Evolutionary conservation across 129 eudicot species (phyloP).

Genomic region (Gnaphalium uliginosum): DNA sequence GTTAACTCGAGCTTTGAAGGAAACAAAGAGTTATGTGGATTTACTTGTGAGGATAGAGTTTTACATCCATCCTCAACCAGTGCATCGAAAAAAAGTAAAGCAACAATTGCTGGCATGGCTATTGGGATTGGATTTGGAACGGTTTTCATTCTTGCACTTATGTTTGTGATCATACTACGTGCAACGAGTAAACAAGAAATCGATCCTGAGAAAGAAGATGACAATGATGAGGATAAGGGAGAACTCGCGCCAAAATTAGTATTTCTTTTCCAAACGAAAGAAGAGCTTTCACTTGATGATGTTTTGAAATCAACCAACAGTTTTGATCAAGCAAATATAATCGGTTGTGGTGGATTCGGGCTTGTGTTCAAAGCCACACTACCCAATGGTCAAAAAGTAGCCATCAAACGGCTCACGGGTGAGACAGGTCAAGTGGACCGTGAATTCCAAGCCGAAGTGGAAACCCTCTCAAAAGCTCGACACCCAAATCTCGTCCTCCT

Average conservation of each 20-base stretch:
- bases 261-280: conserved; percentile 7
- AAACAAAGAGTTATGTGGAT: conserved; percentile 7
- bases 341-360: conserved; percentile 18
- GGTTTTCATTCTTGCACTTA: conserved; percentile 10
- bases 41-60: background rate
- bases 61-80: background rate
- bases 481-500: conserved; percentile 17
- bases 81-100: conserved; percentile 7
- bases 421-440: conserved; percentile 19
- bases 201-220: conserved; percentile 12
- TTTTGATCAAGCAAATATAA: conserved; percentile 21
- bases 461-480: conserved; percentile 14
- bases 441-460: conserved; percentile 21
- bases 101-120: conserved; percentile 6
- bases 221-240: background rate
- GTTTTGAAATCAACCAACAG: conserved; percentile 17
- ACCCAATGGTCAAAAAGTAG: conserved; percentile 16
- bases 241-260: background rate
- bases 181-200: conserved; percentile 14
- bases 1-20: conserved; percentile 14
- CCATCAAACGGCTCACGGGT: conserved; percentile 14
- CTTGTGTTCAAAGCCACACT: conserved; percentile 20
- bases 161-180: conserved; percentile 20
- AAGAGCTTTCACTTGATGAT: conserved; percentile 9
- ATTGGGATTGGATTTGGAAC: conserved; percentile 17